Base-by-base conservation (phyloP, 2,329 filamentous ascomycete genomes). In the Rugonectria rugulosa region DNA sequence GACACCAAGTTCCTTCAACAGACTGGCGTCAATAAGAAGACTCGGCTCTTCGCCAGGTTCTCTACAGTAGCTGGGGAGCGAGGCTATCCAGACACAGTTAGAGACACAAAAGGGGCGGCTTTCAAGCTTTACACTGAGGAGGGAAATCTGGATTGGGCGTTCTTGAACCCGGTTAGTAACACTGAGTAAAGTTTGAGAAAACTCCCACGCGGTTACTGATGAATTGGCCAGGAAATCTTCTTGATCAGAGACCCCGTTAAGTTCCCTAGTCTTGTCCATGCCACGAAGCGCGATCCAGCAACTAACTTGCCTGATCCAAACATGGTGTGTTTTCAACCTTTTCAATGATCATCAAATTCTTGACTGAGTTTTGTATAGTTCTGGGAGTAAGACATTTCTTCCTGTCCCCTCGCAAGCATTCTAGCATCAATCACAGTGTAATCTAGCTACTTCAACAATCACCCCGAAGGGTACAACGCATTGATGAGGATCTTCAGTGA, bases 61-160 rank as follows among this genome's bases (percentile, higher is more conserved):
- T 89, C 86, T 0, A 90, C 88, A 4, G 88, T 90, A n/a, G 84
- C 86, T 12, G 85, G 86, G 5, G 86, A 82, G 41, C 78, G 83
- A 21, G 88, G 88, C 20, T 87, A 83, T 59, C 81, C 85, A 3
- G 88, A 91, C 59, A 86, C 85, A 0, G 85, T 83, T 12, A 81
- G 88, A 27, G 88, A 90, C 75, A 85, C 89, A 0, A 86, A 87
- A 57, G 88, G 88, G 0, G 90, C 89, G 65, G 86, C 87, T 2
- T 59, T 68, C 45, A 72, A 72, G 58, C 63, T 71, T 15, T 90
- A 88, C 63, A 90, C 88, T 0, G 85, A 89, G 41, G 86, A 89
- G 62, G 88, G 88, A 34, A 90, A 90, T 69, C 53, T 71, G 77
- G 84, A 88, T 56, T 83, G 87, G 50, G 84, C 88, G 11, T 84